Evolutionary conservation across 129 eudicot species (phyloP), one percentile per base, ranked within the genome.

Genomic region (Lactuca saligna): DNA sequence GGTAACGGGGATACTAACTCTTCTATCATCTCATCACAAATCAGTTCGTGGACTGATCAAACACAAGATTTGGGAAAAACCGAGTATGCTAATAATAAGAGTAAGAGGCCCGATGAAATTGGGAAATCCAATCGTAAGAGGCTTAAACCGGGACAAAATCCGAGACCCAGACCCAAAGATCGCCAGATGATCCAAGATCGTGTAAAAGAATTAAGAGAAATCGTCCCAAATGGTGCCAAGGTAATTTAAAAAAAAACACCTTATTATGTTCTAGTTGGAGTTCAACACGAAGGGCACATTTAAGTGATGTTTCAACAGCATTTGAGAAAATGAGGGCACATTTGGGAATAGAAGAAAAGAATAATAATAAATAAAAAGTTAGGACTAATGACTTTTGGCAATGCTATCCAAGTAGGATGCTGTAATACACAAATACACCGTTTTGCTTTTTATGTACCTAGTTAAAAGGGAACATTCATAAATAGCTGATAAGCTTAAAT

Each of bases 171-270:
- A 68, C 96, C 98, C 7, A 92, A 92, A 82, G 98, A 92, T 83
- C 91, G 98, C 37, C 98, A 92, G 74, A 88, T 92, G 98, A 92
- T 92, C 54, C 98, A 92, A 84, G 98, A 92, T 70, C 98, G 98
- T 56, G 91, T 92, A 25, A 92, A 92, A 75, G 98, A 92, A 73
- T 74, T 92, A 8, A 80, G 98, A 51, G 98, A 88, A 67, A 92
- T 92, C 56, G 80, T 92, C 61, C 98, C 96, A 14, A 86, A 87
- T 65, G 83, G 95, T 37, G 91, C 91, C 57, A 92, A 92, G 96
- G 98, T 92, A 63, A 35, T 35, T 5, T 5, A 2, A 33, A 49
- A 10, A 6, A 10, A 49, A 46, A 33, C 57, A 48, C 72, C 29
- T 31, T 71, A 25, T 63, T 71, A 25, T 63, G 61, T 11, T 15